phyloP scores from a whole-genome alignment of 805 yeast genomes.

The Isabelozyma pseudorhagii region DNA sequence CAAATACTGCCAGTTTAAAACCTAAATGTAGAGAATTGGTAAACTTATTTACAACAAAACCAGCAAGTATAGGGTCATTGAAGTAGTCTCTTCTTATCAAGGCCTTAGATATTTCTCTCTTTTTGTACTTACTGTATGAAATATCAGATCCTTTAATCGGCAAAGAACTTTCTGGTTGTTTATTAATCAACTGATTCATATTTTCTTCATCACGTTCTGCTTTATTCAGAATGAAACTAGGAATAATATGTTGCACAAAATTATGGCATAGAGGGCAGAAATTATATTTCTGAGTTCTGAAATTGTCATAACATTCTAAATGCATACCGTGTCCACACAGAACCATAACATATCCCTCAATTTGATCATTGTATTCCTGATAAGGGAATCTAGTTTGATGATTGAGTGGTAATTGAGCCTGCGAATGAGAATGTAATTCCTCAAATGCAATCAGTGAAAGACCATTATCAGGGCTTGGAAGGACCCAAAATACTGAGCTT shows the following conservation, averaged over 20 bases:
- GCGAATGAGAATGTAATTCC: constrained; percentile 11
- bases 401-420: too few species aligned
- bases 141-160: neutral
- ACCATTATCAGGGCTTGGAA: constrained; percentile 25
- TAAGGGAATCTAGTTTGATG: constrained; percentile 2
- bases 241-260: constrained; percentile 42
- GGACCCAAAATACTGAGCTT: constrained; percentile 49
- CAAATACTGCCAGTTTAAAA: neutral
- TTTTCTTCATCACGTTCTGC: constrained; percentile 11
- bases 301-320: constrained; percentile 35
- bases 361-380: constrained; percentile 6
- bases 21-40: neutral
- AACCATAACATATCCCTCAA: constrained; percentile 27
- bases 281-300: constrained; percentile 17
- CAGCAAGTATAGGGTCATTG: neutral
- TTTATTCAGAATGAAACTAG: constrained; percentile 32
- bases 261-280: constrained; percentile 53
- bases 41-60: neutral
- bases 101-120: neutral
- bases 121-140: neutral
- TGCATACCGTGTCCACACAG: constrained; percentile 58
- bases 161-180: neutral
- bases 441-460: constrained; percentile 20
- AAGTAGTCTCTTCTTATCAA: neutral
- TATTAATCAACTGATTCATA: neutral